phyloP scores from a whole-genome alignment of 495 filamentous ascomycete species.

The Viridothelium virens region DNA sequence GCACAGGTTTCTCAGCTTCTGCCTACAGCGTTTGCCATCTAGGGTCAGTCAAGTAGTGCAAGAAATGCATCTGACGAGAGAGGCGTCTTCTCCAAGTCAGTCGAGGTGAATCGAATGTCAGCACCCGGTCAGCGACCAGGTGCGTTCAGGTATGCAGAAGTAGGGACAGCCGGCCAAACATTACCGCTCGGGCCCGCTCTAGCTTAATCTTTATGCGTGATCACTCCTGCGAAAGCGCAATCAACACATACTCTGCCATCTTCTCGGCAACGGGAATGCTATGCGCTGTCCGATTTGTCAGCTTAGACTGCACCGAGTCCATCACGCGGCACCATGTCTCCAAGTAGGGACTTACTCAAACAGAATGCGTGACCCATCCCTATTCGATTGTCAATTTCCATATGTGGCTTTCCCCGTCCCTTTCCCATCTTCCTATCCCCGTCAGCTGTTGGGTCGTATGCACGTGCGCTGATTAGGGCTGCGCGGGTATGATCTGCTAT shows the following conservation, averaged over 20 bases:
- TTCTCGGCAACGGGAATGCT: slow-evolving; percentile 44
- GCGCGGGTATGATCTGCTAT: slow-evolving; percentile 69
- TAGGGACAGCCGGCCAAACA: too few relatives aligned
- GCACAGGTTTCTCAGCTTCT: not conserved
- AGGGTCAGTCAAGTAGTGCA: not conserved
- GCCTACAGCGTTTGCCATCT: not conserved
- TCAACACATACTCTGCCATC: slow-evolving; percentile 49
- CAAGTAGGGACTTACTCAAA: slow-evolving; percentile 49
- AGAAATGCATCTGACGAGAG: not conserved
- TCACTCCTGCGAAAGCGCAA: not conserved
- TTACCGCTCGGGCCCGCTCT: too few relatives aligned
- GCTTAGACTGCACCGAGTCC: not conserved
- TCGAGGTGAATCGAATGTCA: not conserved
- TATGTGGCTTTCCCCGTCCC: slow-evolving; percentile 47
- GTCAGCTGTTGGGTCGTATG: slow-evolving; percentile 25
- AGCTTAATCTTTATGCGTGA: not conserved
- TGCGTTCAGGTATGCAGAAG: too few relatives aligned
- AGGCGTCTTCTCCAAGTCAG: not conserved
- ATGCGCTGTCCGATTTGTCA: slow-evolving; percentile 15
- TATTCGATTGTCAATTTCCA: slow-evolving; percentile 65
- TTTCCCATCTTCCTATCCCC: slow-evolving; percentile 23
- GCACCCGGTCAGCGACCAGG: too few relatives aligned
- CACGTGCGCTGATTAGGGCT: slow-evolving; percentile 55
- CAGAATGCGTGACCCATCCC: slow-evolving; percentile 76
- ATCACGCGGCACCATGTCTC: not conserved